A percentile compares a stretch with the other conserved stretches of the same genome.
phyloP scores from a whole-genome alignment of 345 rosid species.

The Draba incana region DNA sequence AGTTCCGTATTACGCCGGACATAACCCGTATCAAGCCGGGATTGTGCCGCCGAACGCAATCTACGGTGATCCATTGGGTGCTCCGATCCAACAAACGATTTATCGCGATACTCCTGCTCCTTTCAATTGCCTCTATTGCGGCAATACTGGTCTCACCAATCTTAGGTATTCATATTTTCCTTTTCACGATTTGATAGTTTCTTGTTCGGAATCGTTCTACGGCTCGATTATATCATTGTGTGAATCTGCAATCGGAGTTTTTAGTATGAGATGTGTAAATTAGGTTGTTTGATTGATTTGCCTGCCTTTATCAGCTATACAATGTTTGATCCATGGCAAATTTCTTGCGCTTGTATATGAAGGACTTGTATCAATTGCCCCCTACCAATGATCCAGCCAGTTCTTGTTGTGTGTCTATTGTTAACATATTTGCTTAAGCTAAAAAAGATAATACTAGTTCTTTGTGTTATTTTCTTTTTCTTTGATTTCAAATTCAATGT shows the following conservation, averaged over 20 bases:
- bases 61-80: slow-evolving; percentile 70
- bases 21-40: slow-evolving; percentile 78
- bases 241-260: background rate
- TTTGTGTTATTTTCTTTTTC: background rate
- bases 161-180: slow-evolving; percentile 52
- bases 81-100: slow-evolving; percentile 84
- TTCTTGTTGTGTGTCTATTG: slow-evolving; percentile 2
- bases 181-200: background rate
- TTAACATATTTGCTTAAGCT: background rate
- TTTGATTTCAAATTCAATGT: background rate
- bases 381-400: background rate
- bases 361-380: background rate
- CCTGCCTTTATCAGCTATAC: background rate
- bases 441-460: background rate
- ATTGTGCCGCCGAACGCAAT: slow-evolving; percentile 72
- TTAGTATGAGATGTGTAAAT: slow-evolving; percentile 3
- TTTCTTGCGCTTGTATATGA: slow-evolving; percentile 13
- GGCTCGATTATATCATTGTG: background rate
- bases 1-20: slow-evolving; percentile 64
- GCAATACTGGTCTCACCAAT: slow-evolving; percentile 72
- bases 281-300: slow-evolving; percentile 1
- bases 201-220: background rate
- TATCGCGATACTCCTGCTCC: slow-evolving; percentile 96
- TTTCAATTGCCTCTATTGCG: slow-evolving; percentile 75
- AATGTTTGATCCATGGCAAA: background rate